These are phyloP conservation scores for Pinus taeda DNA, from an alignment of 75 land plant genomes.

Conservation along the genomic window DNA sequence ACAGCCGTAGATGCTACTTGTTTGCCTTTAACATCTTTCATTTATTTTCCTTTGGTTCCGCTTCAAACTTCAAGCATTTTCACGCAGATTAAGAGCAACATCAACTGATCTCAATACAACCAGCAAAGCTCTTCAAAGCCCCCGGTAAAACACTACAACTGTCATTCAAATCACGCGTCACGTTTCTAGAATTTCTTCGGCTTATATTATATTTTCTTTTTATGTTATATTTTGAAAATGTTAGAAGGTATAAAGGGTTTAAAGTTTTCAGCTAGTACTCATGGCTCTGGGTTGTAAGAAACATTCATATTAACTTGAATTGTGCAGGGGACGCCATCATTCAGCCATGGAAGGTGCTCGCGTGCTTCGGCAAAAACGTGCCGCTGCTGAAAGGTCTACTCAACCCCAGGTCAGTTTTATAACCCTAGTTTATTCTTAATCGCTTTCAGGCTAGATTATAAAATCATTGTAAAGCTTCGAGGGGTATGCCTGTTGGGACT, in stretches of 20 bases:
- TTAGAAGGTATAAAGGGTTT: not conserved
- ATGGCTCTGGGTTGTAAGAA: not conserved
- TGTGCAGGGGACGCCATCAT: not conserved
- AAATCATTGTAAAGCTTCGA: not conserved
- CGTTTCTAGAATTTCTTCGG: not conserved
- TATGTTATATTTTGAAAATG: not conserved
- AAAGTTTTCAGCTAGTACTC: not conserved
- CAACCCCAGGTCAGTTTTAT: not conserved
- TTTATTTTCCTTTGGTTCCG: not conserved
- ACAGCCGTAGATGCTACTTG: not conserved
- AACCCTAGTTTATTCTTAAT: not conserved
- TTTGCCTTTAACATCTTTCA: not conserved
- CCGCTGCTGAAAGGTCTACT: not conserved
- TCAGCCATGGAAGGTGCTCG: not conserved
- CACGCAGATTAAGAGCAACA: not conserved
- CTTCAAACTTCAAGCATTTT: not conserved
- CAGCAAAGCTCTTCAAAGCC: not conserved
- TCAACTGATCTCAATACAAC: no score
- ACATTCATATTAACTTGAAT: not conserved
- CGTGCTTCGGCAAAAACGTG: not conserved
- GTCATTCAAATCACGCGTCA: not conserved
- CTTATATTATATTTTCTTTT: no score
- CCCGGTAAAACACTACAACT: not conserved
- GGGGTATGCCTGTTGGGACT: not conserved
- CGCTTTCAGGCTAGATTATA: not conserved